A percentile compares a stretch with the other conserved stretches of the same genome.
Conservation (phyloP, 495 filamentous ascomycete genomes). For the Aspergillus steynii region DNA sequence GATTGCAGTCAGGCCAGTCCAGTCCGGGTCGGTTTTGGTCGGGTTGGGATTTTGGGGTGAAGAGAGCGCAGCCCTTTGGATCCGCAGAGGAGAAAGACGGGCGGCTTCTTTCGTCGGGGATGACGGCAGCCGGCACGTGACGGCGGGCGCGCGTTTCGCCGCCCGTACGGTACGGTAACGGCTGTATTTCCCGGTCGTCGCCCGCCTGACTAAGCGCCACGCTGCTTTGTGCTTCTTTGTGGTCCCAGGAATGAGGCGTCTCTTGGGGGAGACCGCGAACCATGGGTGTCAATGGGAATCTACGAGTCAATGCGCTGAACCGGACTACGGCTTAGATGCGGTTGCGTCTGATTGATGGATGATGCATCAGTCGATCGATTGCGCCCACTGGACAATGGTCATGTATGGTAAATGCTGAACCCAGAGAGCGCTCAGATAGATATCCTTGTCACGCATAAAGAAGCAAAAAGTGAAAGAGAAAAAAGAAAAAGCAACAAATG, state of each 20-base stretch:
- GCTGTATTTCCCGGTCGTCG: background rate
- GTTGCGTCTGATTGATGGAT: too few species aligned
- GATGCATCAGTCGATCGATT: background rate
- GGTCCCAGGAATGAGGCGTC: too few species aligned
- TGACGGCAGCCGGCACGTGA: background rate
- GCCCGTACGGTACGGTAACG: background rate
- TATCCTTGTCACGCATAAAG: background rate
- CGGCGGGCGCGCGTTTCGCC: background rate
- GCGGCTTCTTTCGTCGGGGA: background rate
- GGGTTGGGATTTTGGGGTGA: background rate
- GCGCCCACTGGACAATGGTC: background rate
- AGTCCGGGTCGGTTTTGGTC: background rate
- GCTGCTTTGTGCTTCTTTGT: too few species aligned
- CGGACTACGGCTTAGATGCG: too few species aligned
- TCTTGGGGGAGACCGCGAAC: background rate
- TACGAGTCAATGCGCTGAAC: too few species aligned
- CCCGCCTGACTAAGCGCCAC: too few species aligned
- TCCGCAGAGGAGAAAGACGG: background rate
- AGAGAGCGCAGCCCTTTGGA: slow-evolving; percentile 4
- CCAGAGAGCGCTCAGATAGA: background rate
- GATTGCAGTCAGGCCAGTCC: background rate
- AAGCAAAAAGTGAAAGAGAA: background rate
- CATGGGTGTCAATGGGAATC: background rate
- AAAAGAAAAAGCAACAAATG: background rate
- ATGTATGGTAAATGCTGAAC: background rate